Evolutionary conservation across 2,329 filamentous ascomycete genomes (phyloP).

Genomic region (Zymoseptoria tritici): DNA sequence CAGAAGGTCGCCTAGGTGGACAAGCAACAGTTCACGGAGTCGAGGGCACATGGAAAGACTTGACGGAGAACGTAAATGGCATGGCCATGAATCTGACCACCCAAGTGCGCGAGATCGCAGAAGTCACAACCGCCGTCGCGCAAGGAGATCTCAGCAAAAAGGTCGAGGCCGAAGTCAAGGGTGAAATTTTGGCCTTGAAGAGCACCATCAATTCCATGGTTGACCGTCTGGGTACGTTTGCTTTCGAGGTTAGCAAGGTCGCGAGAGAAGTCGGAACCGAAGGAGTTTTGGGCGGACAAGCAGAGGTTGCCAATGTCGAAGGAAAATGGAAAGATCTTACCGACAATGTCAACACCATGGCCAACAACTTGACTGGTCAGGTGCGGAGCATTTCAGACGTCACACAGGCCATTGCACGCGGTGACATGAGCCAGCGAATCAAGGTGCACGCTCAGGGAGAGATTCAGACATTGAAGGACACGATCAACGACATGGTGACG

Average conservation of each 20-base stretch:
- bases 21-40: conserved; percentile 48
- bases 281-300: conserved; percentile 56
- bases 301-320: conserved; percentile 57
- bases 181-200: conserved; percentile 58
- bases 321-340: conserved; percentile 61
- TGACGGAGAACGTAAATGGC: conserved; percentile 48
- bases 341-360: conserved; percentile 62
- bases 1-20: conserved; percentile 44
- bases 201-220: conserved; percentile 73
- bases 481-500: conserved; percentile 98
- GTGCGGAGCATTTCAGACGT: conserved; percentile 90
- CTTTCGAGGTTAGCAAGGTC: conserved; percentile 59
- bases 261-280: conserved; percentile 59
- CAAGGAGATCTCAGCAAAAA: conserved; percentile 47
- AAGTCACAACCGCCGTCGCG: conserved; percentile 47
- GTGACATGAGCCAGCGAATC: conserved; percentile 93
- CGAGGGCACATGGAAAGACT: conserved; percentile 47
- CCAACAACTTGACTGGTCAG: conserved; percentile 56
- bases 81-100: conserved; percentile 46
- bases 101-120: conserved; percentile 47
- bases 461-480: conserved; percentile 87
- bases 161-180: conserved; percentile 45
- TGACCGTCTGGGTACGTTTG: conserved; percentile 56
- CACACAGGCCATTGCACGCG: conserved; percentile 89
- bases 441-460: conserved; percentile 92